These are phyloP conservation scores for Coemansia sp. DNA, from an alignment of 192 early-diverging fungal genomes.

Conservation along the genomic window DNA sequence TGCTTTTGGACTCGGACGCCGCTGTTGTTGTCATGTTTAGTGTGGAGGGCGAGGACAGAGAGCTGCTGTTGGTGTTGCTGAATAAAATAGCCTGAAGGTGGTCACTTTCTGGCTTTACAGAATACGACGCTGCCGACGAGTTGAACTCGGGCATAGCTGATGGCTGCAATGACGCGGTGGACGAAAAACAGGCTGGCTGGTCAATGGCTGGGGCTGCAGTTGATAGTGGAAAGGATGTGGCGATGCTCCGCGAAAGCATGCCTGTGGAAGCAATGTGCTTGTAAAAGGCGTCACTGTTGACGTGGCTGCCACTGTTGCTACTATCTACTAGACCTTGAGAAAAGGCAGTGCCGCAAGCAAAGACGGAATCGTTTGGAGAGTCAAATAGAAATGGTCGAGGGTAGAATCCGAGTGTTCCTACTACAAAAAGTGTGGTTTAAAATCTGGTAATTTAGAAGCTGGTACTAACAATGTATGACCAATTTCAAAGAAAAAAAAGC, in stretches of 20 bases:
- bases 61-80: neutral
- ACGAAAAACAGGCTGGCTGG: neutral
- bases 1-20: neutral
- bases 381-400: neutral
- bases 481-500: neutral
- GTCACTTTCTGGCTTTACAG: neutral
- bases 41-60: neutral
- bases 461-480: neutral
- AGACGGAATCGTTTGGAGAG: neutral
- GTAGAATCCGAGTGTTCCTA: neutral
- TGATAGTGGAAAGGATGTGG: neutral
- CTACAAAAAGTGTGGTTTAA: neutral
- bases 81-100: conserved; percentile 5
- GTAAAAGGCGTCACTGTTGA: conserved; percentile 1
- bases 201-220: conserved; percentile 1
- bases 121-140: neutral
- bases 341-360: neutral
- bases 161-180: neutral
- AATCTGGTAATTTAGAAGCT: neutral
- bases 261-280: conserved; percentile 1
- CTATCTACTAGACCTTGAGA: neutral
- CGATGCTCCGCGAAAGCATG: conserved; percentile 6
- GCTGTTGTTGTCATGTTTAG: neutral
- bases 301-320: neutral
- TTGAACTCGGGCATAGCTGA: neutral